These are phyloP conservation scores for Panicum hallii DNA, from an alignment of 202 grass and related monocot species.

Conservation along the genomic window DNA sequence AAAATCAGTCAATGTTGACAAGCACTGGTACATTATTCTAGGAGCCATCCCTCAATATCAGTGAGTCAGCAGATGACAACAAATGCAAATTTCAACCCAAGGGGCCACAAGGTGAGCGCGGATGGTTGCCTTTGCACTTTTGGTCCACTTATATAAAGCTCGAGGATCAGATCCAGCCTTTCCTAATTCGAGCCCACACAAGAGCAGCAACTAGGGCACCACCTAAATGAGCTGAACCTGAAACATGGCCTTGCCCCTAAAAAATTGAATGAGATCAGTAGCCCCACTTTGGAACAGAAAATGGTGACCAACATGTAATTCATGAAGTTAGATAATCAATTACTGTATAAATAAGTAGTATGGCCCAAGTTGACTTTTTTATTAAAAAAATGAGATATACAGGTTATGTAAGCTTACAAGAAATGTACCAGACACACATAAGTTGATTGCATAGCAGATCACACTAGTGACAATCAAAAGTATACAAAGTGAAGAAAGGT, in stretches of 20 bases:
- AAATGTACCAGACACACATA: background rate
- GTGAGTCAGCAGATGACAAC: constrained; percentile 10
- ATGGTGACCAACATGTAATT: background rate
- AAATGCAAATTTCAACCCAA: constrained; percentile 10
- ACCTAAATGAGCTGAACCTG: constrained; percentile 75
- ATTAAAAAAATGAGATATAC: background rate
- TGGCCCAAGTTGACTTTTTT: background rate
- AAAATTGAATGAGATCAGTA: constrained; percentile 32
- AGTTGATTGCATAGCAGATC: background rate
- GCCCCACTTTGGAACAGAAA: constrained; percentile 6
- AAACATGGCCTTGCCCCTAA: constrained; percentile 59
- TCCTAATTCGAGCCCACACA: constrained; percentile 66
- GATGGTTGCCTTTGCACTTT: background rate
- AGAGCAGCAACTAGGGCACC: constrained; percentile 71
- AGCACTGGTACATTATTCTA: too few species aligned
- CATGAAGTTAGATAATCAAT: constrained; percentile 8
- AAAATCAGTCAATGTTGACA: background rate
- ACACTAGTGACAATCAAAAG: background rate
- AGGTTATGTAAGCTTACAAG: constrained; percentile 13
- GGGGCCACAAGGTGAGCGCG: constrained; percentile 2
- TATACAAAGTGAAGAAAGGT: background rate
- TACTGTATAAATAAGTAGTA: background rate
- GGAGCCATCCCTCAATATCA: background rate
- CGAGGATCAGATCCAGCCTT: constrained; percentile 62
- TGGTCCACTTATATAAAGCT: constrained; percentile 20